Percentiles rank a stretch among this genome's conserved stretches.
phyloP scores from a whole-genome alignment of 2,329 filamentous ascomycete species.

The Blumeriella jaapii region DNA sequence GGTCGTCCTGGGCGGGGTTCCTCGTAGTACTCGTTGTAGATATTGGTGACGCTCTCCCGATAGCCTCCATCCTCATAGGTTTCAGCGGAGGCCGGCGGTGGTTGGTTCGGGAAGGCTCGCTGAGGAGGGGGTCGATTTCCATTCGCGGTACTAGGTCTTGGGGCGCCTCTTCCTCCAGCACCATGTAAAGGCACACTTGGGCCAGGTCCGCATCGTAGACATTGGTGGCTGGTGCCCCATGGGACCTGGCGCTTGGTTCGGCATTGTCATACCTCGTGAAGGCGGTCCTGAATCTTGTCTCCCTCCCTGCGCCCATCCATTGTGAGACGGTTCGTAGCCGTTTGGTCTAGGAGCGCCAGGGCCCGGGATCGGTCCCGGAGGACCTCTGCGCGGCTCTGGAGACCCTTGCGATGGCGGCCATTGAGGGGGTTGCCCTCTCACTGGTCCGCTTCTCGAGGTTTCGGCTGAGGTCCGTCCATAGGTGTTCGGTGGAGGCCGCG shows the following conservation, averaged over 20 bases:
- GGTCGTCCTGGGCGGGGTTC: slow-evolving; percentile 11
- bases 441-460: slow-evolving; percentile 17
- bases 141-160: slow-evolving; percentile 43
- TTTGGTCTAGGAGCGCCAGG: slow-evolving; percentile 20
- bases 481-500: slow-evolving; percentile 13
- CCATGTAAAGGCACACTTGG: slow-evolving; percentile 36
- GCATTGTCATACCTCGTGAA: slow-evolving; percentile 51
- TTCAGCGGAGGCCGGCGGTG: slow-evolving; percentile 6
- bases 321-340: slow-evolving; percentile 20
- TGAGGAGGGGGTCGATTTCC: slow-evolving; percentile 42
- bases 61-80: no score
- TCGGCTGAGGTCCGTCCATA: slow-evolving; percentile 21
- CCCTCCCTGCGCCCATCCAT: no score
- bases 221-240: slow-evolving; percentile 24
- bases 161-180: slow-evolving; percentile 35
- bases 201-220: slow-evolving; percentile 14
- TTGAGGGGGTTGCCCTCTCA: slow-evolving; percentile 19
- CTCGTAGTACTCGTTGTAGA: slow-evolving; percentile 46
- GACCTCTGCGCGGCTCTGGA: slow-evolving; percentile 19
- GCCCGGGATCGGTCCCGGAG: slow-evolving; percentile 11
- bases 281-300: slow-evolving; percentile 42
- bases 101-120: slow-evolving; percentile 38
- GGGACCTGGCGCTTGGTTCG: slow-evolving; percentile 35
- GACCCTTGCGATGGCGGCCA: slow-evolving; percentile 18
- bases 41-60: slow-evolving; percentile 36